Percentiles rank a stretch among this genome's conserved stretches.
Conservation (phyloP, 2,329 filamentous ascomycete species). For the Colletotrichum cereale region DNA sequence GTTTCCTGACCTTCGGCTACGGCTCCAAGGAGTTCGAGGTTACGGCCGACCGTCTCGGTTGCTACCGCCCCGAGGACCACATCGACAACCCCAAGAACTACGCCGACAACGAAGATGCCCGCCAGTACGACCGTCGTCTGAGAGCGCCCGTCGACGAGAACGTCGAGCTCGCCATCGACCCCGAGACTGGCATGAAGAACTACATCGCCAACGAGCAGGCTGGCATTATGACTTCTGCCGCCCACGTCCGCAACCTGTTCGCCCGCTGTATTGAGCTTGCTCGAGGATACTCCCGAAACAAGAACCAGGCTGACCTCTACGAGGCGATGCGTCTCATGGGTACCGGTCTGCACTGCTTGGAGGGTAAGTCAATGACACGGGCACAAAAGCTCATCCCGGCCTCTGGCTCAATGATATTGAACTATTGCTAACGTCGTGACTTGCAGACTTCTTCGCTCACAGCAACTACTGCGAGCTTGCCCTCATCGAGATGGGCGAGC, state of each 20-base stretch:
- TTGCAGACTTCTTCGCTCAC: constrained; percentile 85
- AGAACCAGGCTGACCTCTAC: constrained; percentile 82
- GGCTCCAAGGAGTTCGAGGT: constrained; percentile 89
- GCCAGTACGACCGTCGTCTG: constrained; percentile 83
- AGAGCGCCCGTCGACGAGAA: constrained; percentile 85
- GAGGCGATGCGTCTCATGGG: constrained; percentile 89
- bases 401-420: neutral
- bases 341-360: constrained; percentile 89
- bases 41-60: constrained; percentile 81
- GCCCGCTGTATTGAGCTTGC: constrained; percentile 82
- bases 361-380: constrained; percentile 62
- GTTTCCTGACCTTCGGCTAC: constrained; percentile 90
- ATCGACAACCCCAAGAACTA: constrained; percentile 84
- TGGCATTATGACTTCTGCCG: constrained; percentile 85
- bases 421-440: constrained; percentile 18
- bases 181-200: constrained; percentile 84
- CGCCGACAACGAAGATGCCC: constrained; percentile 88
- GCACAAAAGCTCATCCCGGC: neutral
- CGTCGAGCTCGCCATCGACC: constrained; percentile 83
- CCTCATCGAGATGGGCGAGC: constrained; percentile 87
- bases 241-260: constrained; percentile 81
- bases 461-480: constrained; percentile 93
- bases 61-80: constrained; percentile 86
- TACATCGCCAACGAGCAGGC: constrained; percentile 90
- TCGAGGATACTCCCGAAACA: constrained; percentile 75